Base-by-base conservation (phyloP, 345 rosid genomes). In the Mallotus nudiflorus region DNA sequence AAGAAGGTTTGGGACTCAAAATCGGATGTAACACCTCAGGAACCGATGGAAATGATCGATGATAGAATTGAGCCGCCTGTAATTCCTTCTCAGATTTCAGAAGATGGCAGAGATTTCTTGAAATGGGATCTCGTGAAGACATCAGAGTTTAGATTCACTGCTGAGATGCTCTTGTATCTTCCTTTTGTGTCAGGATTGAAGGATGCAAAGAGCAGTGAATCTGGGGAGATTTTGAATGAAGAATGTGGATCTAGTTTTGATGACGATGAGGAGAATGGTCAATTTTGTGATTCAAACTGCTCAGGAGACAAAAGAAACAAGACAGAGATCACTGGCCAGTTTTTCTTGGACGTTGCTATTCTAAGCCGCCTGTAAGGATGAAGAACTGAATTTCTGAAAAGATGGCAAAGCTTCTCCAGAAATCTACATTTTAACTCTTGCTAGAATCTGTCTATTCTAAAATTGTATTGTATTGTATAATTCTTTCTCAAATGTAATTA, bases 61-160 rank as follows among this genome's bases (percentile, higher is more conserved):
- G 83, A 71, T 20, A 79, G 89, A 0, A 84, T 76, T 2, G 91
- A 83, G 69, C 46, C 75, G 69, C 98, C 97, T 60, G 65, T 11
- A 64, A 82, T 87, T 74, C 94, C 97, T 0, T 73, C 70, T 42
- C 73, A 75, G 10, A 70, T 91, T 70, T 91, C 96, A 4, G 85
- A 85, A 35, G 83, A 87, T 54, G 98, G 91, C 48, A 83, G 69
- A 77, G 94, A 93, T 79, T 93, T 93, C 67, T 67, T 93, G 66
- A 51, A 54, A 15, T 83, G 79, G 49, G 88, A 93, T 74, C 84
- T 91, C 19, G 84, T 78, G 1, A 89, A 80, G 71, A 86, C 89
- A 59, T 85, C 92, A 0, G 76, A 56, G 5, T 70, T 69, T 31
- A 79, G 98, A 71, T 91, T 95, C 85, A 89, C 96, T 24, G 89